phyloP scores from a whole-genome alignment of 2,329 filamentous ascomycete genomes.

The Ceratocystis huliohia region DNA sequence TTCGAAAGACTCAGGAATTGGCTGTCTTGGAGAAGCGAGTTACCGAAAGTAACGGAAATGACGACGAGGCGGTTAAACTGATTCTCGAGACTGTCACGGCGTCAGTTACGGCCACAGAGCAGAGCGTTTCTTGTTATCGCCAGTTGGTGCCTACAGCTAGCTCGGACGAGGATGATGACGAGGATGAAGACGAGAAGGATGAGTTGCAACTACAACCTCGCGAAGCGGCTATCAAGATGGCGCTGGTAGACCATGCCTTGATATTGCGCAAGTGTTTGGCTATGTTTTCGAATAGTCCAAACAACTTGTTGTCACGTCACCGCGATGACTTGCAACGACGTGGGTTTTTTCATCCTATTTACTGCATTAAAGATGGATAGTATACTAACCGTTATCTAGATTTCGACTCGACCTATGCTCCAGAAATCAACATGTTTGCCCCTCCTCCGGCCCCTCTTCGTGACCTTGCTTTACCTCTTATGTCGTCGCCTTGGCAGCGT shows the following conservation, averaged over 20 bases:
- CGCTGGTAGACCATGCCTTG: slow-evolving; percentile 77
- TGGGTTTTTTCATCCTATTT: slow-evolving; percentile 37
- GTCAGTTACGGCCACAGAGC: slow-evolving; percentile 64
- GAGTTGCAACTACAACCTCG: slow-evolving; percentile 44
- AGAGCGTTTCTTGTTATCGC: slow-evolving; percentile 66
- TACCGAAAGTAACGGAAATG: slow-evolving; percentile 42
- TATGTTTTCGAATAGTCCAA: slow-evolving; percentile 52
- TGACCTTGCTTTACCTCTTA: slow-evolving; percentile 36
- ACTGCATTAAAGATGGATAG: not conserved
- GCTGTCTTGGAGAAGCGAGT: slow-evolving; percentile 61
- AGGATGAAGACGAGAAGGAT: slow-evolving; percentile 28
- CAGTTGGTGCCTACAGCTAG: slow-evolving; percentile 50
- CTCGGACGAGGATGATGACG: slow-evolving; percentile 27
- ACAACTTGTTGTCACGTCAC: slow-evolving; percentile 43
- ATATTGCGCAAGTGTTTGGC: slow-evolving; percentile 71
- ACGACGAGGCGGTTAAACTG: slow-evolving; percentile 53
- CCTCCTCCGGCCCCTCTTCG: slow-evolving; percentile 36
- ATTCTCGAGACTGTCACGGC: slow-evolving; percentile 65
- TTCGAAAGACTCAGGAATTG: slow-evolving; percentile 82
- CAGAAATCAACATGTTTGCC: slow-evolving; percentile 52
- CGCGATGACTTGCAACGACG: slow-evolving; percentile 50
- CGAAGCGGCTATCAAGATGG: slow-evolving; percentile 70
- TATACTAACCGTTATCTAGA: slow-evolving; percentile 31
- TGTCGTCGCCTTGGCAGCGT: slow-evolving; percentile 20
- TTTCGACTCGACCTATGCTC: slow-evolving; percentile 50